Conservation (phyloP, 106 monocot genomes). For the Dendrobium nobile region DNA sequence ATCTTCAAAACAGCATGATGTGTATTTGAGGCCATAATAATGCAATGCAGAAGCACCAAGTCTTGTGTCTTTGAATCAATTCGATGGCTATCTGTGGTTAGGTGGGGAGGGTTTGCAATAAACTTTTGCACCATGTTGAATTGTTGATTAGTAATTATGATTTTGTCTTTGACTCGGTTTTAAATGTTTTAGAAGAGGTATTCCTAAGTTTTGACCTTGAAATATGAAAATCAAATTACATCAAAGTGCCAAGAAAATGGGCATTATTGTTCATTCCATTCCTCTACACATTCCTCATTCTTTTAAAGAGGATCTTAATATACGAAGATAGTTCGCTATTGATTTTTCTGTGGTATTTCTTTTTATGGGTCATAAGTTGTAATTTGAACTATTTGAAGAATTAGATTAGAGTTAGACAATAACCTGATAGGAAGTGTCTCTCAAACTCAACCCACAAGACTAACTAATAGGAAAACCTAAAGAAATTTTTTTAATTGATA, state of each 20-base stretch:
- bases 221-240: background rate
- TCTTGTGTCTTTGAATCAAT: background rate
- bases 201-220: background rate
- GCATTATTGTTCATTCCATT: background rate
- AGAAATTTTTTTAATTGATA: too few relatives aligned
- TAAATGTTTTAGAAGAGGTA: background rate
- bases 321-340: background rate
- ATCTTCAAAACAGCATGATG: background rate
- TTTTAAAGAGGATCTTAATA: background rate
- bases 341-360: background rate
- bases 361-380: background rate
- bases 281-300: background rate
- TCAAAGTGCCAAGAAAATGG: background rate
- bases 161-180: background rate
- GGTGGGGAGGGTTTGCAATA: background rate
- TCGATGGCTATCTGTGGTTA: background rate
- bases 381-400: background rate
- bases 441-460: too few relatives aligned
- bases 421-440: too few relatives aligned
- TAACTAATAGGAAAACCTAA: too few relatives aligned
- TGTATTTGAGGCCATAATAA: constrained; percentile 2
- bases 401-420: background rate
- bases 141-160: background rate
- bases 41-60: background rate
- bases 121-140: too few relatives aligned